These are phyloP conservation scores for Ustilago sp. DNA, from an alignment of 1,284 basidiomycete genomes.

Conservation along the genomic window DNA sequence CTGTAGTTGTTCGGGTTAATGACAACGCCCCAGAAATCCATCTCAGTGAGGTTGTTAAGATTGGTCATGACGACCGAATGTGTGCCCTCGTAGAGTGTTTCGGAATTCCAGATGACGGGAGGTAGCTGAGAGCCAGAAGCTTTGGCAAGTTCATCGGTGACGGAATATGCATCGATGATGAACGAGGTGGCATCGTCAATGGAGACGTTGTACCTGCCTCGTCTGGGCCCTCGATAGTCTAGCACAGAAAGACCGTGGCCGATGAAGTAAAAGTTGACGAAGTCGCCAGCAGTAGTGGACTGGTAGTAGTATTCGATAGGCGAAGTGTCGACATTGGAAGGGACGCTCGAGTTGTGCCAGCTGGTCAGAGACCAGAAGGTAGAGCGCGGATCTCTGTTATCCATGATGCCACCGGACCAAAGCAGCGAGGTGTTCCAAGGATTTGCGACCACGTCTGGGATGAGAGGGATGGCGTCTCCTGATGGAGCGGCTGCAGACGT, in stretches of 20 bases:
- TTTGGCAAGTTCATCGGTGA: slow-evolving; percentile 22
- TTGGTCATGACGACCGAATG: slow-evolving; percentile 45
- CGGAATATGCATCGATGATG: slow-evolving; percentile 37
- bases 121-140: slow-evolving; percentile 24
- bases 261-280: slow-evolving; percentile 36
- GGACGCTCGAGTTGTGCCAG: slow-evolving; percentile 28
- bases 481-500: neutral
- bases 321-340: slow-evolving; percentile 28
- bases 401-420: slow-evolving; percentile 37
- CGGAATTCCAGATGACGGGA: slow-evolving; percentile 40
- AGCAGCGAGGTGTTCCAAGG: slow-evolving; percentile 47
- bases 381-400: slow-evolving; percentile 39
- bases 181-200: slow-evolving; percentile 27
- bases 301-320: slow-evolving; percentile 44
- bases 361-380: slow-evolving; percentile 30
- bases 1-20: slow-evolving; percentile 48
- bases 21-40: slow-evolving; percentile 47
- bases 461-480: neutral
- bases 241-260: slow-evolving; percentile 43
- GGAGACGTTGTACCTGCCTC: slow-evolving; percentile 41
- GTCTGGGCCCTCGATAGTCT: slow-evolving; percentile 29
- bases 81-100: slow-evolving; percentile 27
- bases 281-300: slow-evolving; percentile 21
- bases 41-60: slow-evolving; percentile 27
- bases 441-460: slow-evolving; percentile 44